Conservation (phyloP, 805 yeast species). For the Saccharomycopsis guyanensis region DNA sequence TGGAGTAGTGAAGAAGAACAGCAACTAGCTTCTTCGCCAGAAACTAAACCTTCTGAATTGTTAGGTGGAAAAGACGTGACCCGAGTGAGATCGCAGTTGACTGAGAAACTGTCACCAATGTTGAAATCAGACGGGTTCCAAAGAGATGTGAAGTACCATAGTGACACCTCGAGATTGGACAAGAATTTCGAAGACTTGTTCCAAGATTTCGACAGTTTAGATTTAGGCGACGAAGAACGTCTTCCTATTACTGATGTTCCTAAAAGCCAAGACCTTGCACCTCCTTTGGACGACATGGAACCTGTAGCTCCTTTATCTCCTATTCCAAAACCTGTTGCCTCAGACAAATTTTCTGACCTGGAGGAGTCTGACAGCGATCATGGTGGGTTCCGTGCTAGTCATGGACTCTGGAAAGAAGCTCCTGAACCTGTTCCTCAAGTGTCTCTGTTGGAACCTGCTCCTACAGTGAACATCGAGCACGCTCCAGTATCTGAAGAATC, state of each 20-base stretch:
- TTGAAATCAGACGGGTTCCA: background rate
- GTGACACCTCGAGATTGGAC: slow-evolving; percentile 9
- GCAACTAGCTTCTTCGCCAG: background rate
- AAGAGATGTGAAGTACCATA: background rate
- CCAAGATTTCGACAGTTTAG: slow-evolving; percentile 19
- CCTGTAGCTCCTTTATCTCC: slow-evolving; percentile 1
- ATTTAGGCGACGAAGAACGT: slow-evolving; percentile 1
- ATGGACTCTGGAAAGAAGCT: background rate
- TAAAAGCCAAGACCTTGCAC: background rate
- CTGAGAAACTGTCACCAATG: background rate
- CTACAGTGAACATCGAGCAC: too few species aligned
- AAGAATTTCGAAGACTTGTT: slow-evolving; percentile 19
- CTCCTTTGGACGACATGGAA: background rate
- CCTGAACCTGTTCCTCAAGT: background rate
- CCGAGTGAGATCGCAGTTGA: background rate
- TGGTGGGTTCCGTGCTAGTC: slow-evolving; percentile 4
- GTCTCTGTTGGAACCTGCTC: too few species aligned
- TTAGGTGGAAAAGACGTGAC: background rate
- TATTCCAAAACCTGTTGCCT: background rate
- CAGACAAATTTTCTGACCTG: background rate
- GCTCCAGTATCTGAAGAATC: background rate
- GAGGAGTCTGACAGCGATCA: background rate
- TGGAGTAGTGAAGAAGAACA: background rate
- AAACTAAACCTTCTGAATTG: background rate
- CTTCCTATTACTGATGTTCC: background rate